phyloP scores from a whole-genome alignment of 1,284 basidiomycete genomes.

The Phylloboletellus chloephorus region DNA sequence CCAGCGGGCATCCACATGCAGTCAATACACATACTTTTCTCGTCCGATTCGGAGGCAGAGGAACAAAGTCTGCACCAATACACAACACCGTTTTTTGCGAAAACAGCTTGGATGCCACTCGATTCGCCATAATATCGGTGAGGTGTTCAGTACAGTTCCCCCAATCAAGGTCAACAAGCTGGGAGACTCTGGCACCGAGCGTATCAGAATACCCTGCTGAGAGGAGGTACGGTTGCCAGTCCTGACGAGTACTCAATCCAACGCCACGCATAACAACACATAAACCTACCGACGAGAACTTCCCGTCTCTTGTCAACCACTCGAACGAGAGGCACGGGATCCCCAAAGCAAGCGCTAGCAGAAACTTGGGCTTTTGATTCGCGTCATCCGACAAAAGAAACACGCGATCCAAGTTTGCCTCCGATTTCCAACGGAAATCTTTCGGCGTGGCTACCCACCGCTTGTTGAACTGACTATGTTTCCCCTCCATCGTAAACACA shows the following conservation, averaged over 20 bases:
- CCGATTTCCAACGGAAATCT: slow-evolving; percentile 44
- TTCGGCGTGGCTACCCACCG: slow-evolving; percentile 48
- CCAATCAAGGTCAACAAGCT: slow-evolving; percentile 70
- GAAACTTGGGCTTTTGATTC: slow-evolving; percentile 70
- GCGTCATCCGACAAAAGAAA: slow-evolving; percentile 65
- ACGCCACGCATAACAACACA: background rate
- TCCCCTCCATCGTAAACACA: slow-evolving; percentile 59
- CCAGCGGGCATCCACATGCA: background rate
- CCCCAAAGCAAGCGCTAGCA: slow-evolving; percentile 78
- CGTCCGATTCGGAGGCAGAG: slow-evolving; percentile 33
- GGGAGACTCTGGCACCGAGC: slow-evolving; percentile 53
- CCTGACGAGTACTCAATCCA: slow-evolving; percentile 24
- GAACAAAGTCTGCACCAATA: slow-evolving; percentile 51
- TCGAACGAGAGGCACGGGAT: slow-evolving; percentile 73
- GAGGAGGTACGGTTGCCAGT: slow-evolving; percentile 64
- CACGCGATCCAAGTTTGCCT: slow-evolving; percentile 46
- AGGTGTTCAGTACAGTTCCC: slow-evolving; percentile 52
- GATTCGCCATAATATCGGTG: slow-evolving; percentile 50
- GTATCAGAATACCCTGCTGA: slow-evolving; percentile 59
- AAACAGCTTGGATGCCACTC: slow-evolving; percentile 54
- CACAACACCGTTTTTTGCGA: slow-evolving; percentile 49
- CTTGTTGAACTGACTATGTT: slow-evolving; percentile 37
- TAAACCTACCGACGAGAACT: slow-evolving; percentile 26
- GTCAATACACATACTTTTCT: slow-evolving; percentile 33
- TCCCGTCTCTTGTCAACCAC: slow-evolving; percentile 48